Evolutionary conservation across 495 filamentous ascomycete species (phyloP).

Genomic region (Neurospora sp.): DNA sequence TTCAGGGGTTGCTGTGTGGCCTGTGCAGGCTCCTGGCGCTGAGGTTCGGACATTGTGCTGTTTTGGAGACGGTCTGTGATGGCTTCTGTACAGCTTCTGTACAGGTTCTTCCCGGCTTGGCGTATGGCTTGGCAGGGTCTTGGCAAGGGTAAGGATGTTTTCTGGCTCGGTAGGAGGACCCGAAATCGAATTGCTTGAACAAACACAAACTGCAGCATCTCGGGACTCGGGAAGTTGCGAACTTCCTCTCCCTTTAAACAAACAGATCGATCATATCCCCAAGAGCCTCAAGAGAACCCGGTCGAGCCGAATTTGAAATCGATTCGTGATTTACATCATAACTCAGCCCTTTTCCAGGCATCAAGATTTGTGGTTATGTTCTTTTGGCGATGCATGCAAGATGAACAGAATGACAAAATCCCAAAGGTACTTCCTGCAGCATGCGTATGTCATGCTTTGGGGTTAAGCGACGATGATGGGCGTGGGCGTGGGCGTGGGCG

Average conservation of each 20-base stretch:
- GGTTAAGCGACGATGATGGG: neutral
- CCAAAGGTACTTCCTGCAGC: neutral
- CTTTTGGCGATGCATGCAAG: neutral
- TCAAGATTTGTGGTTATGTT: neutral
- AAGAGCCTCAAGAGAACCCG: neutral
- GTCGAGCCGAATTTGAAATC: neutral
- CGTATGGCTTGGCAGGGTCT: neutral
- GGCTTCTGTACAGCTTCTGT: neutral
- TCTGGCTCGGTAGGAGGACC: neutral
- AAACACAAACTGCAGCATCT: neutral
- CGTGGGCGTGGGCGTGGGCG: neutral
- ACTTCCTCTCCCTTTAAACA: neutral
- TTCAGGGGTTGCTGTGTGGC: slow-evolving; percentile 20
- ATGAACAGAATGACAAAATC: neutral
- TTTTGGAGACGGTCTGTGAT: neutral
- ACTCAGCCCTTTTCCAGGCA: neutral
- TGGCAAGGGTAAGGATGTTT: neutral
- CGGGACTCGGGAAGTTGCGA: neutral
- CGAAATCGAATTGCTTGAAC: neutral
- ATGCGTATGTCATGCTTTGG: neutral
- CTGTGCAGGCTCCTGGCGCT: neutral
- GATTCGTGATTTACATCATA: neutral
- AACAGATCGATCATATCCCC: neutral
- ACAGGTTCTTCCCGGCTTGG: neutral
- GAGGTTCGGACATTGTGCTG: neutral